These are phyloP conservation scores for Mycena albidolilacea DNA, from an alignment of 768 basidiomycete genomes.

Conservation along the genomic window DNA sequence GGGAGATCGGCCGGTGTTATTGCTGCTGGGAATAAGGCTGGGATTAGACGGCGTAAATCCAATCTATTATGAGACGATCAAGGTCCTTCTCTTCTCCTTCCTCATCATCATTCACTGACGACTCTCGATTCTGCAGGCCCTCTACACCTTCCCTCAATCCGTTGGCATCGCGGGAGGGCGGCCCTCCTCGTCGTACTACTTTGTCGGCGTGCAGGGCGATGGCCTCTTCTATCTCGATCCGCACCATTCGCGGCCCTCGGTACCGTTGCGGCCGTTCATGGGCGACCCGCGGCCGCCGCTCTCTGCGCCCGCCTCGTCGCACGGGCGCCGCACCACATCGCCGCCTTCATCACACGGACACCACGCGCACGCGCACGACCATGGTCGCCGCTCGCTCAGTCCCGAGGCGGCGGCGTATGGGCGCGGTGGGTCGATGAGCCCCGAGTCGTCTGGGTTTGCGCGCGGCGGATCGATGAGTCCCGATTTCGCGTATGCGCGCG, in stretches of 20 bases:
- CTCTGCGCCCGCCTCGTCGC: background rate
- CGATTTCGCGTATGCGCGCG: conserved; percentile 9
- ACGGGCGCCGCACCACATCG: background rate
- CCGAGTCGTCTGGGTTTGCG: background rate
- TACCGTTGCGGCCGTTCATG: conserved; percentile 70
- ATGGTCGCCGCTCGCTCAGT: conserved; percentile 27
- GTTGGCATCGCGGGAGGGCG: background rate
- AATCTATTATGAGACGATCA: background rate
- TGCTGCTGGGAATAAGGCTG: background rate
- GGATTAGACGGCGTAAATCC: background rate
- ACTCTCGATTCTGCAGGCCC: no score
- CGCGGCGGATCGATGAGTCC: conserved; percentile 30
- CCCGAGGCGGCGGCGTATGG: conserved; percentile 6
- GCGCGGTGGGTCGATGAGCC: background rate
- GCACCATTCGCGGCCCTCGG: conserved; percentile 72
- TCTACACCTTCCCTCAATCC: background rate
- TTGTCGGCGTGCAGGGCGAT: background rate
- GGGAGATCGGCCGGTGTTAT: background rate
- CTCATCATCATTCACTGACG: background rate
- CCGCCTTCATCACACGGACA: background rate
- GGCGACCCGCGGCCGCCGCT: background rate
- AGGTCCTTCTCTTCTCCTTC: background rate
- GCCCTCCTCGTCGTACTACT: background rate
- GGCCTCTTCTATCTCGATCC: conserved; percentile 2
- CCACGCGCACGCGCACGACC: background rate